Percentiles rank a stretch among this genome's conserved stretches.
Conservation (phyloP, 1,139 yeast species). For the Arxiozyma bovina region DNA sequence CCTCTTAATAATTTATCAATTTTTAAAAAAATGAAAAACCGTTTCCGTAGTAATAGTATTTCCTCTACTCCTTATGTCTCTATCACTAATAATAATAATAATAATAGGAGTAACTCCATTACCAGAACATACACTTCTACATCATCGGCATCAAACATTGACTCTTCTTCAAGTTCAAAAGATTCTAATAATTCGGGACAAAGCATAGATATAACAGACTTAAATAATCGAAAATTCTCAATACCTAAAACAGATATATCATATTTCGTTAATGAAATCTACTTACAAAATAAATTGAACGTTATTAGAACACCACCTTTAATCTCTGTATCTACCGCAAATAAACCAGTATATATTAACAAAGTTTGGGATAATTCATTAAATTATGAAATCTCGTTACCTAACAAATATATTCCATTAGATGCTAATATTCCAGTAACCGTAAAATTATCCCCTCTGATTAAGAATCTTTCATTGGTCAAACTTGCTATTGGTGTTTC, state of each 20-base stretch:
- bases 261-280: constrained; percentile 2
- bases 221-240: not conserved
- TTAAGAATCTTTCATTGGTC: constrained; percentile 58
- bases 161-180: not conserved
- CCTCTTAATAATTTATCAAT: constrained; percentile 1
- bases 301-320: constrained; percentile 71
- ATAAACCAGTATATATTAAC: constrained; percentile 75
- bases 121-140: not conserved
- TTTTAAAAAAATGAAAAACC: constrained; percentile 8
- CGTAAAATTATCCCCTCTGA: constrained; percentile 65
- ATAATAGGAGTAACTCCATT: not conserved
- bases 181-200: not conserved
- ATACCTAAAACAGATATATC: not conserved
- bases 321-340: constrained; percentile 61
- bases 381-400: constrained; percentile 69
- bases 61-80: not conserved
- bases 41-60: constrained; percentile 1
- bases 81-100: not conserved
- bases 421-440: constrained; percentile 55
- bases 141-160: not conserved
- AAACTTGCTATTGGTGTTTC: constrained; percentile 63
- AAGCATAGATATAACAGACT: constrained; percentile 5
- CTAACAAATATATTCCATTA: constrained; percentile 63
- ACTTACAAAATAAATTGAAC: constrained; percentile 21
- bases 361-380: constrained; percentile 75